A percentile compares a stretch with the other conserved stretches of the same genome.
These are phyloP conservation scores for Herpetomonas samuelpessoai DNA, from an alignment of 208 protist species.

Conservation along the genomic window DNA sequence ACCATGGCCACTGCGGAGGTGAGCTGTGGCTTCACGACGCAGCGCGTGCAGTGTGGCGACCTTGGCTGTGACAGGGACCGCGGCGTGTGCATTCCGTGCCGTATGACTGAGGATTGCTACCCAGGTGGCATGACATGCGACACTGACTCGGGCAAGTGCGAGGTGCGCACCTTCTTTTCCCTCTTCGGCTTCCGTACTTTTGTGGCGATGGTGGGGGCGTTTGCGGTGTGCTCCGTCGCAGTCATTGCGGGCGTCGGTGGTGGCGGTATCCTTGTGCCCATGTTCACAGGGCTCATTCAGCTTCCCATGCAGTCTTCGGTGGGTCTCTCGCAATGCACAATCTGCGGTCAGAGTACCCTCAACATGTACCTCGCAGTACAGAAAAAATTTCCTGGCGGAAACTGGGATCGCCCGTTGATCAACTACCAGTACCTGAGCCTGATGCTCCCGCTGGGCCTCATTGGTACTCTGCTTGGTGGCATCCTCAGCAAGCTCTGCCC, in stretches of 20 bases:
- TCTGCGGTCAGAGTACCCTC: constrained; percentile 77
- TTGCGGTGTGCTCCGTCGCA: constrained; percentile 60
- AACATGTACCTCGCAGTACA: constrained; percentile 66
- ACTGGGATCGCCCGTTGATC: constrained; percentile 69
- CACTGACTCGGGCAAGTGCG: constrained; percentile 33
- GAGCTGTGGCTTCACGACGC: constrained; percentile 45
- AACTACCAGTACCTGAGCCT: constrained; percentile 86
- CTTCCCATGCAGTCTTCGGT: constrained; percentile 66
- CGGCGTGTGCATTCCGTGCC: constrained; percentile 44
- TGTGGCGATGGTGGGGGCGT: constrained; percentile 50
- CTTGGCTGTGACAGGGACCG: constrained; percentile 36
- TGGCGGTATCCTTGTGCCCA: constrained; percentile 82
- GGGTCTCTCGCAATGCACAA: constrained; percentile 80
- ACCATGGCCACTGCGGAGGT: constrained; percentile 8
- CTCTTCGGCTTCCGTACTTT: constrained; percentile 24
- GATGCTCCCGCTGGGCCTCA: constrained; percentile 65
- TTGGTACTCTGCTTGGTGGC: constrained; percentile 71
- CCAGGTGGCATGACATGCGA: constrained; percentile 53
- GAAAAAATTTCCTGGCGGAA: constrained; percentile 44
- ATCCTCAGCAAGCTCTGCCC: constrained; percentile 76
- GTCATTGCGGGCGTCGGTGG: constrained; percentile 80
- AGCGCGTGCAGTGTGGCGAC: constrained; percentile 68
- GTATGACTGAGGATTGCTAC: constrained; percentile 53
- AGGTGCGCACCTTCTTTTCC: constrained; percentile 30
- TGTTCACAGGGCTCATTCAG: constrained; percentile 52